A percentile compares a stretch with the other conserved stretches of the same genome.
phyloP scores from a whole-genome alignment of 371 early-diverging fungal species.

The Saksenaea vasiformis region DNA sequence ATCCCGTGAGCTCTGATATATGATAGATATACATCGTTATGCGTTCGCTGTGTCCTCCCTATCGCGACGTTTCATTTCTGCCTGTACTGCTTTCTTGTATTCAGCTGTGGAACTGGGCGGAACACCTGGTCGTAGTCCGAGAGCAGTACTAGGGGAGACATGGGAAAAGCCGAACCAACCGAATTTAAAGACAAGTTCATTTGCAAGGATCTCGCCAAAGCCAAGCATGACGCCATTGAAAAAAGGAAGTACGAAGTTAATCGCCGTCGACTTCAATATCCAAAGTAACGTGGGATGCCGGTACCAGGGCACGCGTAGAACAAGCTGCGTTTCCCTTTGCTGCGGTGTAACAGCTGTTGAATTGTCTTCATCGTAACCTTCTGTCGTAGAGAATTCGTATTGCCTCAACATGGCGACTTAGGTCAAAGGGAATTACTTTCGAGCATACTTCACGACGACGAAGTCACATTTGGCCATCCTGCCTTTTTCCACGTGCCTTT shows the following conservation, averaged over 20 bases:
- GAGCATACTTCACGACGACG: too few species aligned
- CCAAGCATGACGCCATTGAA: conserved; percentile 82
- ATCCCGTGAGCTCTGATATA: too few species aligned
- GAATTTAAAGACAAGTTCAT: conserved; percentile 74
- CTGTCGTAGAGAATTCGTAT: neutral
- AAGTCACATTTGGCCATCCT: too few species aligned
- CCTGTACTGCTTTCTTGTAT: conserved; percentile 36
- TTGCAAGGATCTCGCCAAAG: conserved; percentile 83
- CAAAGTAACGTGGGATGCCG: conserved; percentile 44
- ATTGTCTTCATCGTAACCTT: neutral
- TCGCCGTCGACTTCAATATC: conserved; percentile 50
- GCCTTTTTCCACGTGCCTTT: too few species aligned
- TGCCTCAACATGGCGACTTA: neutral
- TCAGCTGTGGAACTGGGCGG: conserved; percentile 43
- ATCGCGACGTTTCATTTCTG: conserved; percentile 28
- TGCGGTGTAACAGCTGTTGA: neutral
- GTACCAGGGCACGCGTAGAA: conserved; percentile 48
- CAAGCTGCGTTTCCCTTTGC: conserved; percentile 7
- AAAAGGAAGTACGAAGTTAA: conserved; percentile 72
- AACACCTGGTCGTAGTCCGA: conserved; percentile 31
- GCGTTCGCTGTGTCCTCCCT: neutral
- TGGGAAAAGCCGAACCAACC: conserved; percentile 67
- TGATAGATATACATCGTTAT: too few species aligned
- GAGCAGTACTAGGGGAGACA: conserved; percentile 22
- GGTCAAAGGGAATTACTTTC: neutral